A percentile compares a stretch with the other conserved stretches of the same genome.
These are phyloP conservation scores for Antitrichia curtipendula DNA, from an alignment of 225 moss, liverwort and hornwort genomes.

Conservation along the genomic window DNA sequence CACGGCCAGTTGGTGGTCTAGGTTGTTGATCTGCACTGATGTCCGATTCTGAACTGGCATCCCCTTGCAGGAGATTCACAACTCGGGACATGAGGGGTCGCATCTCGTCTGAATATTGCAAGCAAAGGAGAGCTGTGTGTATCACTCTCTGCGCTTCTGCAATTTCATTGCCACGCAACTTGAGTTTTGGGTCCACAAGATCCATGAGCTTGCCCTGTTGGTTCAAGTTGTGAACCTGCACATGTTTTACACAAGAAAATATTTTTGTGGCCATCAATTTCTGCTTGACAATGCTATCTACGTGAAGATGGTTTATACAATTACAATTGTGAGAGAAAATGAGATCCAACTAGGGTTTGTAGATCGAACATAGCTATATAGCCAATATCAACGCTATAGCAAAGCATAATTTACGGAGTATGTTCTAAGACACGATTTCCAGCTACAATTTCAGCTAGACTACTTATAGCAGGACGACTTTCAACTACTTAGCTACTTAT, in stretches of 20 bases:
- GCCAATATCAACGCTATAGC: not conserved
- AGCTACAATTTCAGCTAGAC: not conserved
- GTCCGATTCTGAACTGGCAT: not conserved
- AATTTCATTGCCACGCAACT: not conserved
- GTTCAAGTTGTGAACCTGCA: not conserved
- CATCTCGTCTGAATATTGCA: not conserved
- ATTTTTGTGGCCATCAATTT: not conserved
- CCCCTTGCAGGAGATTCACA: slow-evolving; percentile 1
- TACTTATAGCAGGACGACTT: not conserved
- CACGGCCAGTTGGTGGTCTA: not conserved
- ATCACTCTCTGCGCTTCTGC: not conserved
- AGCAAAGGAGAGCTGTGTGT: not conserved
- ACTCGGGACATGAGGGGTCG: slow-evolving; percentile 11
- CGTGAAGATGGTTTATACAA: not conserved
- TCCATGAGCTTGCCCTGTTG: not conserved
- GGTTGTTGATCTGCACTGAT: not conserved
- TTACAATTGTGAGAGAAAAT: not conserved
- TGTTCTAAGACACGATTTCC: not conserved
- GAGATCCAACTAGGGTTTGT: not conserved
- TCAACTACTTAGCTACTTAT: not conserved
- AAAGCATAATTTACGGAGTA: not conserved
- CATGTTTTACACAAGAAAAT: not conserved
- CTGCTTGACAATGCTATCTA: not conserved
- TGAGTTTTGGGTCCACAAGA: slow-evolving; percentile 2
- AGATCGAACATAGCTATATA: not conserved